phyloP scores from a whole-genome alignment of 2,329 filamentous ascomycete genomes.

The Ploettnerulaceae sp. region DNA sequence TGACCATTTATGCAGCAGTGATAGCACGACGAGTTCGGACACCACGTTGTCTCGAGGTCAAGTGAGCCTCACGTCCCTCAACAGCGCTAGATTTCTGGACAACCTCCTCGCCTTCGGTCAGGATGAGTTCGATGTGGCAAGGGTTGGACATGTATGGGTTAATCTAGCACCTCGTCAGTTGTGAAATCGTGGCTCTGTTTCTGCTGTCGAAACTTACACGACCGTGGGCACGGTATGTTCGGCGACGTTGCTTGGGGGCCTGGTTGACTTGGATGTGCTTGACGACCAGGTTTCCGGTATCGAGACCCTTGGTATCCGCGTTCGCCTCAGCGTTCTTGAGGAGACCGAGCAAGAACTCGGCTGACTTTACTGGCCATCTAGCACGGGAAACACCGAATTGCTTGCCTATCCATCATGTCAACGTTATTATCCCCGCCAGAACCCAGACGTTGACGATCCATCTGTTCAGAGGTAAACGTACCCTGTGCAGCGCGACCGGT shows the following conservation, averaged over 20 bases:
- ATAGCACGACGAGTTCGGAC: conserved; percentile 59
- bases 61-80: conserved; percentile 61
- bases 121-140: conserved; percentile 99
- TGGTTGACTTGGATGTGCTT: conserved; percentile 99
- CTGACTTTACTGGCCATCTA: conserved; percentile 99
- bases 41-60: conserved; percentile 92
- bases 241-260: conserved; percentile 97
- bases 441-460: not conserved
- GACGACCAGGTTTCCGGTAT: conserved; percentile 95
- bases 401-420: conserved; percentile 65
- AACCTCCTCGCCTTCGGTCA: conserved; percentile 94
- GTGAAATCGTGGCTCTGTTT: not conserved
- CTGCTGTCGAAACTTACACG: conserved; percentile 73
- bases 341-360: conserved; percentile 94
- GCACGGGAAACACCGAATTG: conserved; percentile 96
- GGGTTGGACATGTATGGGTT: conserved; percentile 99
- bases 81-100: conserved; percentile 81
- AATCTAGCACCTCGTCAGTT: conserved; percentile 56
- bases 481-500: conserved; percentile 96
- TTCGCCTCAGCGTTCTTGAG: conserved; percentile 98
- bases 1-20: conserved; percentile 53
- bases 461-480: conserved; percentile 48
- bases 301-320: conserved; percentile 93
- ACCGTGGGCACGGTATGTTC: conserved; percentile 99
- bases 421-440: conserved; percentile 12